Conservation (phyloP, 1,284 basidiomycete genomes). For the Pseudozyma thailandica region DNA sequence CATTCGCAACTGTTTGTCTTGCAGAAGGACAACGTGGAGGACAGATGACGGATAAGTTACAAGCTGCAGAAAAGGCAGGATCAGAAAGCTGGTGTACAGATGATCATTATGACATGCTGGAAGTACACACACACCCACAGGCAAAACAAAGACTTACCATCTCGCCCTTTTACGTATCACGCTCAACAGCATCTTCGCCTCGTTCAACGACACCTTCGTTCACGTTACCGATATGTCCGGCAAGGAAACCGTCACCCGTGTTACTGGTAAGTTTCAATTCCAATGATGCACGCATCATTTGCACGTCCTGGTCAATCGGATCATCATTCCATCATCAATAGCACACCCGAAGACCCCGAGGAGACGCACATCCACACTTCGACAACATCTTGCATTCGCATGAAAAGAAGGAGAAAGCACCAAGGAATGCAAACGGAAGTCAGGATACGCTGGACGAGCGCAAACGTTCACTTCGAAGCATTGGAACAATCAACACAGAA, state of each 20-base stretch:
- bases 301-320: slow-evolving; percentile 3
- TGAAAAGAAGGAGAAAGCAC: too few species aligned
- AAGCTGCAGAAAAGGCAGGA: too few species aligned
- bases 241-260: slow-evolving; percentile 97
- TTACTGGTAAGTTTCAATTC: slow-evolving; percentile 78
- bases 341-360: too few species aligned
- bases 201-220: slow-evolving; percentile 99
- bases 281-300: neutral
- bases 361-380: too few species aligned
- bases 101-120: slow-evolving; percentile 18
- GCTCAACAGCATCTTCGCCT: slow-evolving; percentile 65
- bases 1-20: too few species aligned
- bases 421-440: neutral
- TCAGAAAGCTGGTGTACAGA: too few species aligned
- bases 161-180: neutral
- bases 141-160: slow-evolving; percentile 10
- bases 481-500: neutral
- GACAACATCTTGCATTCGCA: too few species aligned
- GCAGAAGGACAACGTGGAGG: too few species aligned
- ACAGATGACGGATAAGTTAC: too few species aligned
- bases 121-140: neutral
- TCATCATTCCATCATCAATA: neutral
- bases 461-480: too few species aligned
- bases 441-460: too few species aligned
- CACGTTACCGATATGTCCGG: slow-evolving; percentile 99